Base-by-base conservation (phyloP, 805 yeast species). In the Jamesozyma hellenica region DNA sequence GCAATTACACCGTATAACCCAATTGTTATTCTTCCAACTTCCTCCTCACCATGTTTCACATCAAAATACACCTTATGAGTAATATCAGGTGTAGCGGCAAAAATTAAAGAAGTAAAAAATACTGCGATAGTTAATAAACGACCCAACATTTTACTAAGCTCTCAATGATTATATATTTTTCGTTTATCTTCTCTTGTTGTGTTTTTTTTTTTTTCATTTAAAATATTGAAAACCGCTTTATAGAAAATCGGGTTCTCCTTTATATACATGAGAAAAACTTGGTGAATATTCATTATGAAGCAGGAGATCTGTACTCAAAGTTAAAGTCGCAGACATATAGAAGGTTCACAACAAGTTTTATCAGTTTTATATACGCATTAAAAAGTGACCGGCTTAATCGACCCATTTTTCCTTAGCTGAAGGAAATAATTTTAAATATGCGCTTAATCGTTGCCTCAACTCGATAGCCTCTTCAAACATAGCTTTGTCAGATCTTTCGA, bases 1-100 rank as follows among this genome's bases (percentile, higher is more conserved):
- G 81, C 88, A 54, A 78, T 79, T 56, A 81, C 84, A 70, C 80
- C 77, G 75, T 78, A 85, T 59, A 86, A 75, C 66, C 85, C 72
- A 79, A 87, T 85, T 61, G 73, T 71, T 56, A 88, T 71, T 68
- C 84, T 80, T 57, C 94, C 94, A 53, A 80, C 69, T 62, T 75
- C 72, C 60, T 70, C 65, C 63, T 71, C 85, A 68, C 79, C 72
- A 54, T 79, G 80, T 53, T 85, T 69, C 56, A 79, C 71, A 60
- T 82, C 88, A 68, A 82, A 82, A 73, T 70, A 82, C 55, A 81
- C 86, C 60, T 75, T 68, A 51, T 45, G 47, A 10, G 49, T 46
- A 8, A 46, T 35, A 7, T 25, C 38, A 14, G 42, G 39, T 14
- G 17, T 5, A 1, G 34, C 49, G 34, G 52, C 46, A 16, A 50